Conservation (phyloP, 108 stramenopile species). For the Discostella stelligeroides region DNA sequence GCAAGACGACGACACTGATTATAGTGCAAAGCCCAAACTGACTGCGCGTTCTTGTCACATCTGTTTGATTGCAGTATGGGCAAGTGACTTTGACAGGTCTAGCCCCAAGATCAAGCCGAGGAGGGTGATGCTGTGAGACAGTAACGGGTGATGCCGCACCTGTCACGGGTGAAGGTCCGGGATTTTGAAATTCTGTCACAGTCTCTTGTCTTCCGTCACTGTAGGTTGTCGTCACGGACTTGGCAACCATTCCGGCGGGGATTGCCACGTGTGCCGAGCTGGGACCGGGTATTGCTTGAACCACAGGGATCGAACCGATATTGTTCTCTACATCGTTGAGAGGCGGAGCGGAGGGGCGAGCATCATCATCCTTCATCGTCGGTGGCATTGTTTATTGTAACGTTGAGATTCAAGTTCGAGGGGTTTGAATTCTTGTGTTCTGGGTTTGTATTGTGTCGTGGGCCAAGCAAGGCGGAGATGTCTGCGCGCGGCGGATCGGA, state of each 20-base stretch:
- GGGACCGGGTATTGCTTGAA: constrained; percentile 7
- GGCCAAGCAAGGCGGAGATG: too few species aligned
- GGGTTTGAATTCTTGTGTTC: too few species aligned
- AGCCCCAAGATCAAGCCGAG: constrained; percentile 39
- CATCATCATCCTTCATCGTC: not conserved
- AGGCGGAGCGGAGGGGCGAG: constrained; percentile 37
- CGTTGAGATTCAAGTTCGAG: too few species aligned
- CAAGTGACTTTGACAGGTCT: constrained; percentile 21
- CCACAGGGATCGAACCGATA: constrained; percentile 11
- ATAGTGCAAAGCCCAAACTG: constrained; percentile 43
- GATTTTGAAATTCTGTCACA: constrained; percentile 30
- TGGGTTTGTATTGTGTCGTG: too few species aligned
- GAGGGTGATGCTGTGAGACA: constrained; percentile 1
- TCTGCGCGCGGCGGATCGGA: too few species aligned
- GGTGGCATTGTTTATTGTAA: not conserved
- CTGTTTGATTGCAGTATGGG: constrained; percentile 30
- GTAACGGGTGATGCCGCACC: not conserved
- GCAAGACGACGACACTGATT: constrained; percentile 26
- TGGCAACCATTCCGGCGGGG: constrained; percentile 15
- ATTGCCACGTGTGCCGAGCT: not conserved
- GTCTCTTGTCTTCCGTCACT: constrained; percentile 50
- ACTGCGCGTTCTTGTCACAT: constrained; percentile 15
- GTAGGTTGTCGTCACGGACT: constrained; percentile 34
- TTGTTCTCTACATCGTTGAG: constrained; percentile 13
- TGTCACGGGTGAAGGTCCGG: constrained; percentile 8